phyloP scores from a whole-genome alignment of 495 filamentous ascomycete genomes.

The Tuber umbilicatum region DNA sequence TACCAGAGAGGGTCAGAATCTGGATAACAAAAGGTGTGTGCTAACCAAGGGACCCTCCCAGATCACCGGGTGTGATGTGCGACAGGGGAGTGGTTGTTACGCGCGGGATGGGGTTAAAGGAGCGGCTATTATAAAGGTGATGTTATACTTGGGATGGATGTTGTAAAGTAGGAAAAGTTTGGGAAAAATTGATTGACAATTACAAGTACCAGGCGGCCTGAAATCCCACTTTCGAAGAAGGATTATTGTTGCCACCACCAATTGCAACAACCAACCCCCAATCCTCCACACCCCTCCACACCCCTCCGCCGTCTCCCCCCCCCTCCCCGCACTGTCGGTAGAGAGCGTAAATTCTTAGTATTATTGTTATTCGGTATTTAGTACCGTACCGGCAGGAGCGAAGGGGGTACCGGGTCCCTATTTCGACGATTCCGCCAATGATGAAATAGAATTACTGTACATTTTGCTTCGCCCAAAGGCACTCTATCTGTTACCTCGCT shows the following conservation, averaged over 20 bases:
- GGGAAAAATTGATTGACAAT: slow-evolving; percentile 9
- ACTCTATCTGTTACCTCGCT: not conserved
- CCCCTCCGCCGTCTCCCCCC: slow-evolving; percentile 2
- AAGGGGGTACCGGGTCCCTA: not conserved
- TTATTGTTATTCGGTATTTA: slow-evolving; percentile 14
- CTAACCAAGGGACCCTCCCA: slow-evolving; percentile 21
- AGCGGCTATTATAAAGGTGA: slow-evolving; percentile 31
- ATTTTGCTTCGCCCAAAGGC: not conserved
- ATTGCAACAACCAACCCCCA: slow-evolving; percentile 36
- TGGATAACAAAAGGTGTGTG: slow-evolving; percentile 34
- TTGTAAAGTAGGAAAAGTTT: not conserved
- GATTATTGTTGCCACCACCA: slow-evolving; percentile 17
- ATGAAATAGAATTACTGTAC: not conserved
- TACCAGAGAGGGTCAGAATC: slow-evolving; percentile 16
- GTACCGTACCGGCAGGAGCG: slow-evolving; percentile 10
- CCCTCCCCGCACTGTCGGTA: slow-evolving; percentile 26
- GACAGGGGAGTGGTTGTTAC: slow-evolving; percentile 27
- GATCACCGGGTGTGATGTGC: slow-evolving; percentile 36
- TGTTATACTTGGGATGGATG: slow-evolving; percentile 1
- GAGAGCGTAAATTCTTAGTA: not conserved
- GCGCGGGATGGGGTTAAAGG: slow-evolving; percentile 32
- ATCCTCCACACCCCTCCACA: slow-evolving; percentile 1
- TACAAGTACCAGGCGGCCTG: slow-evolving; percentile 8
- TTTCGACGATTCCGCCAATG: not conserved
- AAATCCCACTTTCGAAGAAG: slow-evolving; percentile 10